These are phyloP conservation scores for Candida glucosophila DNA, from an alignment of 1,139 yeast genomes.

Conservation along the genomic window DNA sequence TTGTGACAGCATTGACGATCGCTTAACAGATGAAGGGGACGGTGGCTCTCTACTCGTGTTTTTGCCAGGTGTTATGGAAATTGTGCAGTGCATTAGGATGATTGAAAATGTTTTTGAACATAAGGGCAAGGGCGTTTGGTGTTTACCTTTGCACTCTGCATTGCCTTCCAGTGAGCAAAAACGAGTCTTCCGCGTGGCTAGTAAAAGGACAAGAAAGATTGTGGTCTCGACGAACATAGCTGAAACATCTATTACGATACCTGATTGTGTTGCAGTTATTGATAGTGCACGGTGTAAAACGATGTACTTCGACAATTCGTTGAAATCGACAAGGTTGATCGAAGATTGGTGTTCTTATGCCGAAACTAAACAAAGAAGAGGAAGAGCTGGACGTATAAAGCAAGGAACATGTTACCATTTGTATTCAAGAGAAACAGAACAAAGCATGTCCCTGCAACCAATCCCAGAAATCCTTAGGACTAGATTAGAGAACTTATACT, in stretches of 20 bases:
- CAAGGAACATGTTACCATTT: conserved; percentile 76
- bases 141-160: conserved; percentile 85
- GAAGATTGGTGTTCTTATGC: conserved; percentile 90
- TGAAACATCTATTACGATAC: conserved; percentile 84
- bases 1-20: conserved; percentile 43
- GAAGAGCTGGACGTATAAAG: conserved; percentile 96
- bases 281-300: conserved; percentile 84
- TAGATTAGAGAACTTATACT: conserved; percentile 71
- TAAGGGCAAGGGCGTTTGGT: conserved; percentile 17
- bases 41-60: conserved; percentile 77
- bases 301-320: conserved; percentile 56
- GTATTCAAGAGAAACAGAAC: conserved; percentile 56
- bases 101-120: conserved; percentile 13
- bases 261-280: conserved; percentile 88
- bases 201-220: conserved; percentile 54
- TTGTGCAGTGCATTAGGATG: conserved; percentile 37
- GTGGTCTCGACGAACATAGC: conserved; percentile 90
- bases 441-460: conserved; percentile 60
- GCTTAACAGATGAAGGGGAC: conserved; percentile 29
- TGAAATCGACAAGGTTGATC: conserved; percentile 61
- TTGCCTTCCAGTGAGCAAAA: conserved; percentile 77
- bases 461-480: conserved; percentile 84
- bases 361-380: conserved; percentile 87
- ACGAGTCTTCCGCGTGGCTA: conserved; percentile 52
- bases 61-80: conserved; percentile 88